Conservation (phyloP, 176 grass and related monocot species). For the Musa itinerans region DNA sequence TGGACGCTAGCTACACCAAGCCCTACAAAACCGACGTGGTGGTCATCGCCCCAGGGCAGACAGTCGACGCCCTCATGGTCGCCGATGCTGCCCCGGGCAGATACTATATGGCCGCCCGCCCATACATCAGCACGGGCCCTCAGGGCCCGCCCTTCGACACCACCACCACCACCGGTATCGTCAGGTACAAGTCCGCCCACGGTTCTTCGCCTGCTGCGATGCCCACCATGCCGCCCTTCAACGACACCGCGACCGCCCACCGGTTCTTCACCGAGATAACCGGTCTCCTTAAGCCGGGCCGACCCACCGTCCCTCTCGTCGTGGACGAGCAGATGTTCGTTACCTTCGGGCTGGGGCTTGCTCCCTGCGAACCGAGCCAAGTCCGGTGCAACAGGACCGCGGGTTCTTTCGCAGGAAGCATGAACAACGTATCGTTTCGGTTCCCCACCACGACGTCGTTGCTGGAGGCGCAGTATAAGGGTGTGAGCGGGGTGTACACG, state of each 20-base stretch:
- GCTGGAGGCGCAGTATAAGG: constrained; percentile 31
- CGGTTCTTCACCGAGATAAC: constrained; percentile 43
- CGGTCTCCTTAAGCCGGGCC: constrained; percentile 22
- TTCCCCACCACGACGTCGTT: constrained; percentile 33
- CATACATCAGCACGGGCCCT: constrained; percentile 32
- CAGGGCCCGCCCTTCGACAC: background rate
- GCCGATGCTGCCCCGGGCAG: constrained; percentile 26
- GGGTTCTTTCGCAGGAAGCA: constrained; percentile 24
- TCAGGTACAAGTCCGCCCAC: constrained; percentile 25
- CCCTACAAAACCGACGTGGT: constrained; percentile 53
- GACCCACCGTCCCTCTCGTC: constrained; percentile 27
- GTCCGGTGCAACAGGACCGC: constrained; percentile 16
- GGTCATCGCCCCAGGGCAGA: constrained; percentile 59
- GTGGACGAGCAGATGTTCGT: constrained; percentile 55
- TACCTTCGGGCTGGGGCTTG: constrained; percentile 29
- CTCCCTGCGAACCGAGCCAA: constrained; percentile 23
- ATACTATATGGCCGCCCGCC: constrained; percentile 45
- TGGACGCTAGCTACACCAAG: constrained; percentile 57
- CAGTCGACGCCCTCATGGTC: constrained; percentile 54
- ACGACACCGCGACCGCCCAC: constrained; percentile 30
- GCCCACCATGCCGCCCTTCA: constrained; percentile 24
- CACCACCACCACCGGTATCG: constrained; percentile 28
- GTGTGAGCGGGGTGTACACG: constrained; percentile 30
- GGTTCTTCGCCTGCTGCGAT: background rate
- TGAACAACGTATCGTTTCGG: constrained; percentile 64